A percentile compares a stretch with the other conserved stretches of the same genome.
These are phyloP conservation scores for Leptographium procerum DNA, from an alignment of 2,329 filamentous ascomycete species.

Conservation along the genomic window DNA sequence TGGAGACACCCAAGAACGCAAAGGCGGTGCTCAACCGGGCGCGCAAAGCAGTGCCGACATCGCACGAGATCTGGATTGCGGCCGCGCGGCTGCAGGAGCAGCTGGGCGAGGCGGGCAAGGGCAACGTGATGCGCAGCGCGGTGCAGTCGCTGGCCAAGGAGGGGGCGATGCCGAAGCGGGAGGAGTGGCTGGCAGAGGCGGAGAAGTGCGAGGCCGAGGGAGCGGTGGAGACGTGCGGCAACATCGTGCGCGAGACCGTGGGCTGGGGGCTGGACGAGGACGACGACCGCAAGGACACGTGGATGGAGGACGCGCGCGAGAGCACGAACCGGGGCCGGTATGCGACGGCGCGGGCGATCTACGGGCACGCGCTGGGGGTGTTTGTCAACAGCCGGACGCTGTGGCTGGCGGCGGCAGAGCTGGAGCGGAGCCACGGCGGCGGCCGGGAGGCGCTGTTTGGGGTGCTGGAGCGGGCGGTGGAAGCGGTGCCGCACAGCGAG, in stretches of 20 bases:
- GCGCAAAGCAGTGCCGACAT: constrained; percentile 84
- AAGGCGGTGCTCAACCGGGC: constrained; percentile 93
- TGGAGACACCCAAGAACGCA: constrained; percentile 83
- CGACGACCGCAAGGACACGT: constrained; percentile 89
- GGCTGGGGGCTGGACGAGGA: constrained; percentile 92
- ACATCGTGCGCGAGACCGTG: constrained; percentile 85
- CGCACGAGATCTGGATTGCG: constrained; percentile 93
- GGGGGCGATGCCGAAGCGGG: constrained; percentile 91
- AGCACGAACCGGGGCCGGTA: constrained; percentile 74
- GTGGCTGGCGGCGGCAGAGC: constrained; percentile 82
- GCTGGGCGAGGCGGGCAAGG: constrained; percentile 50
- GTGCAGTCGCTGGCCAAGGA: constrained; percentile 81
- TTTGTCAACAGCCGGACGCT: constrained; percentile 81
- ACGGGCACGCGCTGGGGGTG: constrained; percentile 77
- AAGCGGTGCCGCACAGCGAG: constrained; percentile 83
- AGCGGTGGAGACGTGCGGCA: constrained; percentile 71
- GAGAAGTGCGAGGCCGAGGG: constrained; percentile 92
- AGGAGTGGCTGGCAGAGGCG: constrained; percentile 93
- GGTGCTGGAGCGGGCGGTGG: constrained; percentile 83
- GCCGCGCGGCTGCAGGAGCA: constrained; percentile 86
- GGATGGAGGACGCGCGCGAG: constrained; percentile 83
- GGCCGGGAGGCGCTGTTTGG: constrained; percentile 56
- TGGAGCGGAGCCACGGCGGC: constrained; percentile 86
- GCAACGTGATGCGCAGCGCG: constrained; percentile 91
- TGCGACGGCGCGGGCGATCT: constrained; percentile 86